These are phyloP conservation scores for Zalaria obscura DNA, from an alignment of 2,329 filamentous ascomycete species.

Conservation along the genomic window DNA sequence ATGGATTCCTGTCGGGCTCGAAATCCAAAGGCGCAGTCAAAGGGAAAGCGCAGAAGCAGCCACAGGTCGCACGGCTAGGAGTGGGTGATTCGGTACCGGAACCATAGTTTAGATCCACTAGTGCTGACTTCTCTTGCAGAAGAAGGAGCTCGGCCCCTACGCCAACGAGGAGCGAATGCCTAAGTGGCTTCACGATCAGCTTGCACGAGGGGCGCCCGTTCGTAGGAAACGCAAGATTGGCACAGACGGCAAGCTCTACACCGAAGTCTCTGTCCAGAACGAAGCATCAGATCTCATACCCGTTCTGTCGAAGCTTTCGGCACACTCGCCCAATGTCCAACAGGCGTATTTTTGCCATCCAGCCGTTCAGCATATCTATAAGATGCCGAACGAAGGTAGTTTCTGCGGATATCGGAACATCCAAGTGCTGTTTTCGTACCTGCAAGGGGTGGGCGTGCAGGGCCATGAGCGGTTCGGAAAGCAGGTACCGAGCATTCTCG, in stretches of 20 bases:
- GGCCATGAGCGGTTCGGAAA: constrained; percentile 47
- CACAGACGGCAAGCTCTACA: constrained; percentile 26
- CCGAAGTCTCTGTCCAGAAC: constrained; percentile 22
- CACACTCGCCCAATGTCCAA: constrained; percentile 47
- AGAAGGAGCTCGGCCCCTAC: constrained; percentile 28
- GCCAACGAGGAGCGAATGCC: constrained; percentile 32
- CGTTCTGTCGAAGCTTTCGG: constrained; percentile 28
- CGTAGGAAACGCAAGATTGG: constrained; percentile 21
- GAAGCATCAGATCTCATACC: constrained; percentile 26
- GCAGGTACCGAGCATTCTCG: constrained; percentile 56
- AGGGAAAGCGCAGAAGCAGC: neutral
- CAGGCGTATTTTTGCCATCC: constrained; percentile 68
- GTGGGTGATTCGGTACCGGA: too few relatives aligned
- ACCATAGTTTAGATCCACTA: neutral
- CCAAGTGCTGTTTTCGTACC: constrained; percentile 72
- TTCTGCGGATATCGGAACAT: constrained; percentile 95
- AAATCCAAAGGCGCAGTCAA: neutral
- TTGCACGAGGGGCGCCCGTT: constrained; percentile 21
- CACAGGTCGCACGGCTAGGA: too few relatives aligned
- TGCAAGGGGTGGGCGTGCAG: constrained; percentile 42
- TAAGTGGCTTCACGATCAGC: constrained; percentile 20
- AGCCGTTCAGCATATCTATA: constrained; percentile 63
- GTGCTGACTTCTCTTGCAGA: constrained; percentile 12
- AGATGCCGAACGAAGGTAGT: constrained; percentile 55
- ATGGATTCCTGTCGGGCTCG: neutral